These are phyloP conservation scores for Drosera capensis DNA, from an alignment of 148 eudicot species.

Conservation along the genomic window DNA sequence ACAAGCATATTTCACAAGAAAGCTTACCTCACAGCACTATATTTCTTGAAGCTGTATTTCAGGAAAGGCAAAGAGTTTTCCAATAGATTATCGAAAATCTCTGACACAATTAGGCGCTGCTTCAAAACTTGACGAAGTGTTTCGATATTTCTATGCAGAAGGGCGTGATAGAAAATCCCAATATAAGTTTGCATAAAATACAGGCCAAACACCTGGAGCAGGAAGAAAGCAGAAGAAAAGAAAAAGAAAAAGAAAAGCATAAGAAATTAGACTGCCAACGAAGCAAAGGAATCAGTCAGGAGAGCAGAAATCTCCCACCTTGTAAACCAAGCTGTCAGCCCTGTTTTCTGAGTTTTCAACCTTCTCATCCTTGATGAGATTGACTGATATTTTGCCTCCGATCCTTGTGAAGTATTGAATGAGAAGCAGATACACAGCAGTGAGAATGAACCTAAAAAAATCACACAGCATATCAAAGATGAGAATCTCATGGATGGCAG, in stretches of 20 bases:
- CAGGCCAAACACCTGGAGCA: slow-evolving; percentile 80
- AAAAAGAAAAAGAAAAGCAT: slow-evolving; percentile 6
- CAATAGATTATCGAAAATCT: slow-evolving; percentile 78
- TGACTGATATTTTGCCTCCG: slow-evolving; percentile 74
- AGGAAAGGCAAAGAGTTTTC: slow-evolving; percentile 73
- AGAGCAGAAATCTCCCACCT: slow-evolving; percentile 59
- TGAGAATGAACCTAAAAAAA: slow-evolving; percentile 50
- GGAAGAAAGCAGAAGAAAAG: background rate
- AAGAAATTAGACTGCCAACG: slow-evolving; percentile 95
- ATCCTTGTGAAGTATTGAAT: slow-evolving; percentile 78
- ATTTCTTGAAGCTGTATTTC: slow-evolving; percentile 63
- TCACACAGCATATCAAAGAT: background rate
- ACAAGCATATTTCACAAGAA: background rate
- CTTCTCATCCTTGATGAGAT: slow-evolving; percentile 61
- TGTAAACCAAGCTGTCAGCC: slow-evolving; percentile 85
- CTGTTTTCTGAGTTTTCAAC: slow-evolving; percentile 49
- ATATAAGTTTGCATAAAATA: slow-evolving; percentile 95
- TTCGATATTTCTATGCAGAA: slow-evolving; percentile 68
- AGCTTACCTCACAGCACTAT: slow-evolving; percentile 55
- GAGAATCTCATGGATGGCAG: background rate
- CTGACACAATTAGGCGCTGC: slow-evolving; percentile 76
- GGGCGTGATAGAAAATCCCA: slow-evolving; percentile 82
- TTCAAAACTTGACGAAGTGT: slow-evolving; percentile 82
- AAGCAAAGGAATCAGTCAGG: too few species aligned
- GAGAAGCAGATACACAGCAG: slow-evolving; percentile 60